Evolutionary conservation across 208 protist genomes (phyloP).

Genomic region (Acanthamoeba lenticulata): DNA sequence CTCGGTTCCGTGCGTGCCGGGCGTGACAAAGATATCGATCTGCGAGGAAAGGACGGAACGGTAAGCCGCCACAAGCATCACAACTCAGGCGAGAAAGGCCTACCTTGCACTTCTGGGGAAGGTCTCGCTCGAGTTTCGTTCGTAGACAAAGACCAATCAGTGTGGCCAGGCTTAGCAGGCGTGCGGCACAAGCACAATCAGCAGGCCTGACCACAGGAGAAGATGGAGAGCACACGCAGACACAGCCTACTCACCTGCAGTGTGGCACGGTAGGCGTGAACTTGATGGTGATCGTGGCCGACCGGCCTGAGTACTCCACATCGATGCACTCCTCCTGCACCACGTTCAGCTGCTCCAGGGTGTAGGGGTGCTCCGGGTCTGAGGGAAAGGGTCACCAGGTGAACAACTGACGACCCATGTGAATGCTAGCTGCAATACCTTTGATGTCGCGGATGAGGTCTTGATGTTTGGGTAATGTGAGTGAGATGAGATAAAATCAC

Average conservation of each 20-base stretch:
- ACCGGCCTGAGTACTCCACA: slow-evolving; percentile 46
- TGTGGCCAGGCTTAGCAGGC: slow-evolving; percentile 79
- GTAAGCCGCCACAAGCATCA: neutral
- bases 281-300: slow-evolving; percentile 73
- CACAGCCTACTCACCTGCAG: slow-evolving; percentile 73
- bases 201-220: neutral
- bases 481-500: neutral
- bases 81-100: neutral
- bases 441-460: slow-evolving; percentile 55
- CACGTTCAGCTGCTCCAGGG: slow-evolving; percentile 86
- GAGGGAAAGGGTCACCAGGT: neutral
- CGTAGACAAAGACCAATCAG: slow-evolving; percentile 83
- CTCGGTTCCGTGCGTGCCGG: slow-evolving; percentile 81
- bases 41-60: neutral
- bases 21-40: slow-evolving; percentile 78
- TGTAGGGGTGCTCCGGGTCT: slow-evolving; percentile 85
- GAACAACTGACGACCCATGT: neutral
- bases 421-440: neutral
- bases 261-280: slow-evolving; percentile 88
- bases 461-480: neutral
- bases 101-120: slow-evolving; percentile 79
- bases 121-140: slow-evolving; percentile 71
- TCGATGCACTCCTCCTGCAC: slow-evolving; percentile 75
- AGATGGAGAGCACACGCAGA: slow-evolving; percentile 47
- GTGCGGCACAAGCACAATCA: slow-evolving; percentile 79